These are phyloP conservation scores for Sanguinoderma infundibulare DNA, from an alignment of 1,284 basidiomycete species.

Conservation along the genomic window DNA sequence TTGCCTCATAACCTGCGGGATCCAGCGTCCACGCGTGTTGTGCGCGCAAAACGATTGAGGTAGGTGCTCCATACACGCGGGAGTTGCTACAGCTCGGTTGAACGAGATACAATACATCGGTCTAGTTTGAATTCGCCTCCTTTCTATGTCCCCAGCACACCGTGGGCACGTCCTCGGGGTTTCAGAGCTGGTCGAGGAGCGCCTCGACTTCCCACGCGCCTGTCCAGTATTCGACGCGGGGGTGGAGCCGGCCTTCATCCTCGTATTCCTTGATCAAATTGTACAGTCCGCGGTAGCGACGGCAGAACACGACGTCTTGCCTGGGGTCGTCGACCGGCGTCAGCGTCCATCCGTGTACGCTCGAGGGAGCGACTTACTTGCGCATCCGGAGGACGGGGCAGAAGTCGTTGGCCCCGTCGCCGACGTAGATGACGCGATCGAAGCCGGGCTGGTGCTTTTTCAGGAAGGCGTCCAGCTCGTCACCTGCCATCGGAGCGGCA, in stretches of 20 bases:
- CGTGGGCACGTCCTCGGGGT: background rate
- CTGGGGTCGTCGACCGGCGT: conserved; percentile 41
- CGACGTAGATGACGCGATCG: conserved; percentile 89
- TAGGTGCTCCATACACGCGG: background rate
- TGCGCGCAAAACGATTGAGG: background rate
- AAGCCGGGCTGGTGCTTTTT: conserved; percentile 69
- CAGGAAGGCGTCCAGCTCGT: conserved; percentile 87
- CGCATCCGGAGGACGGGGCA: conserved; percentile 88
- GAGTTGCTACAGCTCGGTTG: conserved; percentile 4
- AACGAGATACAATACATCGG: conserved; percentile 4
- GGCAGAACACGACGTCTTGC: conserved; percentile 79
- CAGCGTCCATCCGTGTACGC: background rate
- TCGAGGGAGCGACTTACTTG: conserved; percentile 48
- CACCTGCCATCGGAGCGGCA: conserved; percentile 55
- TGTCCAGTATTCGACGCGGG: conserved; percentile 82
- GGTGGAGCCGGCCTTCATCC: conserved; percentile 65
- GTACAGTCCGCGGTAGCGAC: conserved; percentile 78
- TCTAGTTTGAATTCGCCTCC: background rate
- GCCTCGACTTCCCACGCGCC: conserved; percentile 96
- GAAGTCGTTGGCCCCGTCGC: conserved; percentile 96
- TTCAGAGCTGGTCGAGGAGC: conserved; percentile 56
- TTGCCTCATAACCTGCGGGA: background rate
- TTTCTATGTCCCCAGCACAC: background rate
- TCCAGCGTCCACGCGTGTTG: background rate
- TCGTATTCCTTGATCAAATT: conserved; percentile 77